phyloP scores from a whole-genome alignment of 2,329 filamentous ascomycete species.

The Paracoccidioides brasiliensis region DNA sequence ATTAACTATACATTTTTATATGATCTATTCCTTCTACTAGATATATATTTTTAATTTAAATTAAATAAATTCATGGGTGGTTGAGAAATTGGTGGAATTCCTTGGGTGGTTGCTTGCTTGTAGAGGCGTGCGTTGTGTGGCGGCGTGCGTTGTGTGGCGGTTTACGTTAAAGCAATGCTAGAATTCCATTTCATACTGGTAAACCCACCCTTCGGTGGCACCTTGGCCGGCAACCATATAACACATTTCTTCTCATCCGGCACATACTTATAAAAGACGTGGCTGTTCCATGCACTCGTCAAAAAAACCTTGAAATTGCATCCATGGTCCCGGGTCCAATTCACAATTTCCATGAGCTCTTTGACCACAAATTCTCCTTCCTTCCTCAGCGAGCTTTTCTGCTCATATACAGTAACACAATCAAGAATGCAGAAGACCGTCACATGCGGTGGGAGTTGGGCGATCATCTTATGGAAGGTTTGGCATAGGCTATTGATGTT shows the following conservation, averaged over 20 bases:
- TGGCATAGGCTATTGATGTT: neutral
- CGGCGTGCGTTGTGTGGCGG: too few species aligned
- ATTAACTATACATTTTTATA: too few species aligned
- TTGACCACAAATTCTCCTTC: neutral
- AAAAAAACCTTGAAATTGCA: slow-evolving; percentile 1
- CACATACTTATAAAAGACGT: neutral
- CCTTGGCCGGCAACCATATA: neutral
- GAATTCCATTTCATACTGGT: slow-evolving; percentile 3
- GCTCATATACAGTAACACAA: neutral
- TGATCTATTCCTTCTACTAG: too few species aligned
- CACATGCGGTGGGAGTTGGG: neutral
- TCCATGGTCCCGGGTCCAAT: slow-evolving; percentile 1
- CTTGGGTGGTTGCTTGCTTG: too few species aligned
- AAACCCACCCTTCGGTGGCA: neutral
- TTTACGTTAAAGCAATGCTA: neutral
- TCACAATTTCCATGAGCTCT: neutral
- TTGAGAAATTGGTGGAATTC: too few species aligned
- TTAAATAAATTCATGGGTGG: too few species aligned
- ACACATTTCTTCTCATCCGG: neutral
- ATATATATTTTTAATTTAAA: too few species aligned
- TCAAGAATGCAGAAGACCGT: slow-evolving; percentile 2
- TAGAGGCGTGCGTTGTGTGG: too few species aligned
- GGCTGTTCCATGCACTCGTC: slow-evolving; percentile 2
- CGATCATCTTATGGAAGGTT: slow-evolving; percentile 2
- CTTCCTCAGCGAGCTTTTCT: neutral